A percentile compares a stretch with the other conserved stretches of the same genome.
These are phyloP conservation scores for Wickerhamiella siamensis DNA, from an alignment of 805 yeast genomes.

Conservation along the genomic window DNA sequence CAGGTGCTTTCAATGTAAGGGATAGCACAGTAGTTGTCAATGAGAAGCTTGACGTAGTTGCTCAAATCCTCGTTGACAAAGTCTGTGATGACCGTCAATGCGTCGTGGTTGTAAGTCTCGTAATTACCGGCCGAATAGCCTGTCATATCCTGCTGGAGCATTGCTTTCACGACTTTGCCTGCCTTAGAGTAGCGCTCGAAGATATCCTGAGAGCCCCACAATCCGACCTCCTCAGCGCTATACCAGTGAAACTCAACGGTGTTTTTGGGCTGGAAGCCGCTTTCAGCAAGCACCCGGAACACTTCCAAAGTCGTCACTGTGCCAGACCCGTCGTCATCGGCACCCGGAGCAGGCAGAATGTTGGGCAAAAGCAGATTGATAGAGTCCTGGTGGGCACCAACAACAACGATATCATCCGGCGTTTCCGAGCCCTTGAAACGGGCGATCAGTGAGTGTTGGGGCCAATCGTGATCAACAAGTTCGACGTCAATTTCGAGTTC, in stretches of 20 bases:
- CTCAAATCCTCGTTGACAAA: slow-evolving; percentile 43
- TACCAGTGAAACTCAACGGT: slow-evolving; percentile 88
- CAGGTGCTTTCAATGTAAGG: slow-evolving; percentile 64
- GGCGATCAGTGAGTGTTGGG: slow-evolving; percentile 62
- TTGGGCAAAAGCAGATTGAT: slow-evolving; percentile 59
- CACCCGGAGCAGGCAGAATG: slow-evolving; percentile 71
- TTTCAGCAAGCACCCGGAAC: slow-evolving; percentile 41
- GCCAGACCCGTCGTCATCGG: slow-evolving; percentile 90
- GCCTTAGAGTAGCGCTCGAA: slow-evolving; percentile 38
- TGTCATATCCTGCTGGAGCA: slow-evolving; percentile 94
- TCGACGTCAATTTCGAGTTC: slow-evolving; percentile 30
- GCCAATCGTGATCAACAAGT: slow-evolving; percentile 57
- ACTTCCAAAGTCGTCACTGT: slow-evolving; percentile 67
- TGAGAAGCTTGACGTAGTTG: slow-evolving; percentile 45
- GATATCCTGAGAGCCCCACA: slow-evolving; percentile 72
- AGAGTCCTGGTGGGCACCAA: slow-evolving; percentile 87
- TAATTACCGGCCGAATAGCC: slow-evolving; percentile 48
- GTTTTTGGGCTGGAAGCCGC: slow-evolving; percentile 42
- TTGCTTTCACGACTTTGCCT: slow-evolving; percentile 49
- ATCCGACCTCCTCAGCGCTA: slow-evolving; percentile 89
- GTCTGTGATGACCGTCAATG: slow-evolving; percentile 71
- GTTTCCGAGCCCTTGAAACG: slow-evolving; percentile 31
- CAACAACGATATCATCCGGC: slow-evolving; percentile 41
- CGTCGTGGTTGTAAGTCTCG: slow-evolving; percentile 40
- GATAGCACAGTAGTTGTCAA: slow-evolving; percentile 48